These are phyloP conservation scores for Phialemonium atrogriseum DNA, from an alignment of 2,329 filamentous ascomycete species.

Conservation along the genomic window DNA sequence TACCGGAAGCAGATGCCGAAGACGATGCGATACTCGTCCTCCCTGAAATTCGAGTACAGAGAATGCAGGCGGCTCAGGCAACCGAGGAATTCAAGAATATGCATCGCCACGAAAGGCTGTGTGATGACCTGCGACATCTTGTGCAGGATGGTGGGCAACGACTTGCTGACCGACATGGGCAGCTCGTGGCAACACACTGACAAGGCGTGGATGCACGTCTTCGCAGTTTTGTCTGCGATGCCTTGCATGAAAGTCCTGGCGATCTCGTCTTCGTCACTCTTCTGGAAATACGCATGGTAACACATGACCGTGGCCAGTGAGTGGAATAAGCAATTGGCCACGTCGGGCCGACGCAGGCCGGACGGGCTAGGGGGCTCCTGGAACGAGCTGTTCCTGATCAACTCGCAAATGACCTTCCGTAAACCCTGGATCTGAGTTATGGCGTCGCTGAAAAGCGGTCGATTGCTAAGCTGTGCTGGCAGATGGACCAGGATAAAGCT, in stretches of 20 bases:
- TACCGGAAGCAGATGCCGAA: slow-evolving; percentile 95
- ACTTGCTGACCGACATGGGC: slow-evolving; percentile 77
- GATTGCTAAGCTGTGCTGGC: slow-evolving; percentile 82
- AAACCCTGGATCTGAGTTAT: slow-evolving; percentile 69
- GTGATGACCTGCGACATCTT: slow-evolving; percentile 97
- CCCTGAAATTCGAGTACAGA: slow-evolving; percentile 79
- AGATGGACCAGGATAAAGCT: slow-evolving; percentile 83
- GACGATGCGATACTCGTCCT: slow-evolving; percentile 87
- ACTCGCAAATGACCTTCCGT: slow-evolving; percentile 69
- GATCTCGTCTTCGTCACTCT: slow-evolving; percentile 81
- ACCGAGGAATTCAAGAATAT: slow-evolving; percentile 93
- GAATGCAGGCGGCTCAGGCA: slow-evolving; percentile 77
- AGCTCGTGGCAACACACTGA: slow-evolving; percentile 94
- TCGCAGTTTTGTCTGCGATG: slow-evolving; percentile 80
- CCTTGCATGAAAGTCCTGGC: slow-evolving; percentile 81
- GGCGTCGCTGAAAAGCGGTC: slow-evolving; percentile 70
- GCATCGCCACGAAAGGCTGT: slow-evolving; percentile 81
- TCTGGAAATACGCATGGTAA: slow-evolving; percentile 79
- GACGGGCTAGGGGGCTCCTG: slow-evolving; percentile 73
- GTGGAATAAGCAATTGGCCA: slow-evolving; percentile 83
- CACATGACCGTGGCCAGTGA: slow-evolving; percentile 80
- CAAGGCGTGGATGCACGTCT: slow-evolving; percentile 88
- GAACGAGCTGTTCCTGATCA: slow-evolving; percentile 69
- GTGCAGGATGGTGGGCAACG: slow-evolving; percentile 75
- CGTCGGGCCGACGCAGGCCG: slow-evolving; percentile 76